Conservation (phyloP, 345 rosid genomes). For the Gossypium arboreum region DNA sequence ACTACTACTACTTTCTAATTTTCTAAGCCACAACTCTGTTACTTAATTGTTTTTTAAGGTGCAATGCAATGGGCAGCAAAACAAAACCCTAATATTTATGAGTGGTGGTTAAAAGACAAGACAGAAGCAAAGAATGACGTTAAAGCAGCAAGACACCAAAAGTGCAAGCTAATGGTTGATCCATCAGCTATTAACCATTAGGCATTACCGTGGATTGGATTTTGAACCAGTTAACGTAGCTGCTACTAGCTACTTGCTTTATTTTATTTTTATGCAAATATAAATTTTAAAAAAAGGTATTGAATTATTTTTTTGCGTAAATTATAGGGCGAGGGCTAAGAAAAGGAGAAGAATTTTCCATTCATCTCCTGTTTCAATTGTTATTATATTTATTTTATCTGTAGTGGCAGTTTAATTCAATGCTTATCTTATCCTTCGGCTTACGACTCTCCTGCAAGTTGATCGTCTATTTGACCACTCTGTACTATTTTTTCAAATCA, state of each 20-base stretch:
- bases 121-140: constrained; percentile 12
- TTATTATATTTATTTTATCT: too few relatives aligned
- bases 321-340: neutral
- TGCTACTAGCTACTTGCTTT: neutral
- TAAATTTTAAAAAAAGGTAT: too few relatives aligned
- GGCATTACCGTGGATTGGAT: too few relatives aligned
- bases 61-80: too few relatives aligned
- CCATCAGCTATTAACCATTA: too few relatives aligned
- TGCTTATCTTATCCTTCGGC: constrained; percentile 12
- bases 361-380: neutral
- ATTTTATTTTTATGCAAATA: neutral
- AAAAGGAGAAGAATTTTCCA: neutral
- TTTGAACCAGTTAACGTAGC: neutral
- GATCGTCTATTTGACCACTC: constrained; percentile 4
- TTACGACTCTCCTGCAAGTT: constrained; percentile 13
- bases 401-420: neutral
- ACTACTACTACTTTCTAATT: too few relatives aligned
- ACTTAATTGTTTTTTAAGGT: too few relatives aligned
- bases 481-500: neutral
- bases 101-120: neutral
- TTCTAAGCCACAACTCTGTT: neutral
- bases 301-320: neutral
- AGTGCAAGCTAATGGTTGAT: neutral
- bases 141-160: neutral
- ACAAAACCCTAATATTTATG: too few relatives aligned